Conservation (phyloP, 2,329 filamentous ascomycete genomes). For the Talaromyces rugulosus region DNA sequence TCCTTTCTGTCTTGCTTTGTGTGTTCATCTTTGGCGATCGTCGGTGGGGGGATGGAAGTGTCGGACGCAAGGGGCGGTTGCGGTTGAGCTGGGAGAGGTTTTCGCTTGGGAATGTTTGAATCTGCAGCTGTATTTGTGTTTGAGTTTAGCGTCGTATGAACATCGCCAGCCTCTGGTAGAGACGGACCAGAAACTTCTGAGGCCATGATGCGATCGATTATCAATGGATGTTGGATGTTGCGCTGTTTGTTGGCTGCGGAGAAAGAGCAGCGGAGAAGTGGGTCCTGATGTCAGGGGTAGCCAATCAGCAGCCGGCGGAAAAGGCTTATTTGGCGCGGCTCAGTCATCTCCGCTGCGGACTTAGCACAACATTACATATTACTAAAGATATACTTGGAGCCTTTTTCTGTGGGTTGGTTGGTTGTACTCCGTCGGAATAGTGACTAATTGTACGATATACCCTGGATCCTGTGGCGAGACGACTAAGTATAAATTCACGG, state of each 20-base stretch:
- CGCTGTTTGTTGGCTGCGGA: neutral
- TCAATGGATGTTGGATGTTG: neutral
- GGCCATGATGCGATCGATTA: neutral
- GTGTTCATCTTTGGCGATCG: neutral
- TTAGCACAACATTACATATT: neutral
- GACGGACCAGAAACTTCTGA: neutral
- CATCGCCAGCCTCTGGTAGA: neutral
- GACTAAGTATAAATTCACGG: neutral
- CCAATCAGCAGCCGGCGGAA: neutral
- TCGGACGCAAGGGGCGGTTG: neutral
- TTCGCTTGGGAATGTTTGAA: slow-evolving; percentile 8
- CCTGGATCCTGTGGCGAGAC: neutral
- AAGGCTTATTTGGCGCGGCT: neutral
- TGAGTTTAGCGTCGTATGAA: neutral
- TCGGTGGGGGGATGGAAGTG: neutral
- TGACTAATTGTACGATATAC: neutral
- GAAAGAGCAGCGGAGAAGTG: neutral
- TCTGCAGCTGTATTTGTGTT: neutral
- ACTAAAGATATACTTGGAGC: neutral
- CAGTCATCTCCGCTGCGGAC: neutral
- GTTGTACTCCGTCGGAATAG: neutral
- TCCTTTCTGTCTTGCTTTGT: neutral
- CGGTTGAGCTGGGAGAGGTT: slow-evolving; percentile 1
- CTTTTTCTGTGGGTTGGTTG: neutral
- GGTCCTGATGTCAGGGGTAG: neutral